Conservation (phyloP, 2,329 filamentous ascomycete genomes). For the Fusarium protoensiforme region DNA sequence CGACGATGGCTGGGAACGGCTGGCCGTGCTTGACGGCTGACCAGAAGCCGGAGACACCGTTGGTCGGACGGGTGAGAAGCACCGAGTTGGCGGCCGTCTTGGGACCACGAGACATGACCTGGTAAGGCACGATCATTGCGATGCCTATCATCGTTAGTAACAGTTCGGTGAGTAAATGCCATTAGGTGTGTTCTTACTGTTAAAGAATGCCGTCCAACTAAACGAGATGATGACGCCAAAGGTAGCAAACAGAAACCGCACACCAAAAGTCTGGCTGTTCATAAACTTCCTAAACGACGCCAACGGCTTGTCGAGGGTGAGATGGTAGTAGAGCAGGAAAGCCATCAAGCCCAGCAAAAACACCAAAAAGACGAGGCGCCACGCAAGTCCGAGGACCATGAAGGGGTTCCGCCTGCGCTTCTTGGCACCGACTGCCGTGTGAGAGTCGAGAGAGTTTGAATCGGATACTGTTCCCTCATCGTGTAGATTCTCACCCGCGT, state of each 20-base stretch:
- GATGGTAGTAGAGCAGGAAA: constrained; percentile 54
- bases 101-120: constrained; percentile 50
- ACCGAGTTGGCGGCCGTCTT: constrained; percentile 51
- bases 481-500: constrained; percentile 25
- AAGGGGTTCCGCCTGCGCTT: constrained; percentile 45
- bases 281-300: constrained; percentile 51
- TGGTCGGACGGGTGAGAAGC: constrained; percentile 54
- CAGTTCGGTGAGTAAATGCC: fast-evolving
- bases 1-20: constrained; percentile 54
- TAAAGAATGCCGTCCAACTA: constrained; percentile 55
- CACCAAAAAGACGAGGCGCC: constrained; percentile 49
- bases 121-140: constrained; percentile 57
- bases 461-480: constrained; percentile 14
- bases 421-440: background rate
- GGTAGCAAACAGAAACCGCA: constrained; percentile 56
- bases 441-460: constrained; percentile 32
- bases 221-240: constrained; percentile 56
- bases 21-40: constrained; percentile 38
- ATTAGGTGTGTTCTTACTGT: constrained; percentile 30
- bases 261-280: constrained; percentile 55
- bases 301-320: constrained; percentile 43
- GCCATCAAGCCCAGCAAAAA: constrained; percentile 50
- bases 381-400: constrained; percentile 49
- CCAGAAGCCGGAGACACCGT: constrained; percentile 57
- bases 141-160: constrained; percentile 49